Percentiles rank a stretch among this genome's conserved stretches.
Conservation (phyloP, 768 basidiomycete species). For the Albatrellus ellisii region DNA sequence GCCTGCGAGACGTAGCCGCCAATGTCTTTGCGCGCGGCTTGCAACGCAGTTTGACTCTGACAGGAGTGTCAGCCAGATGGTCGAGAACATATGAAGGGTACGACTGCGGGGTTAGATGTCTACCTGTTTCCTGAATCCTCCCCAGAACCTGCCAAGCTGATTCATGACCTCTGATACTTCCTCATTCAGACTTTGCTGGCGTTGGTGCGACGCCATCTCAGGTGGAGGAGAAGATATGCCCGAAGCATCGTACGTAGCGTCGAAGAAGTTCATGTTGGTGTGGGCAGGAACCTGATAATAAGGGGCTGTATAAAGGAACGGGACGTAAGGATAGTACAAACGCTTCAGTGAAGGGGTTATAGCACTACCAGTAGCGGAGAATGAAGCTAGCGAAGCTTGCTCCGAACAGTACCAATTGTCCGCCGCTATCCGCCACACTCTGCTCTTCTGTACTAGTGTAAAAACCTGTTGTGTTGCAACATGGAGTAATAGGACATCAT, state of each 20-base stretch:
- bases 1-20: conserved; percentile 65
- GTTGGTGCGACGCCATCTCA: conserved; percentile 20
- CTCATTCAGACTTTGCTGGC: conserved; percentile 58
- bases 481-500: too few relatives aligned
- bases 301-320: too few relatives aligned
- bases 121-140: conserved; percentile 83
- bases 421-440: too few relatives aligned
- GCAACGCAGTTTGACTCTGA: conserved; percentile 58
- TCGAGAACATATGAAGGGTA: not conserved
- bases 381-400: too few relatives aligned
- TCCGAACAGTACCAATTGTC: too few relatives aligned
- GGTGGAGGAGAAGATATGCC: conserved; percentile 11
- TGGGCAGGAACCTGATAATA: too few relatives aligned
- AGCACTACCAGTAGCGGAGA: too few relatives aligned
- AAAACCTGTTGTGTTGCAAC: too few relatives aligned
- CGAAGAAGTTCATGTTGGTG: conserved; percentile 15
- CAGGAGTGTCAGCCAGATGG: too few relatives aligned
- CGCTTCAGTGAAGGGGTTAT: too few relatives aligned
- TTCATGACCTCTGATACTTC: conserved; percentile 85
- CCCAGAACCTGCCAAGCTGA: conserved; percentile 82
- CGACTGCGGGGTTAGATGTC: conserved; percentile 13
- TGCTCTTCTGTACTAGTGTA: too few relatives aligned
- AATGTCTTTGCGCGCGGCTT: conserved; percentile 62
- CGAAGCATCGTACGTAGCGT: conserved; percentile 1
- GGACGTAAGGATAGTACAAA: too few relatives aligned